Conservation (phyloP, 495 filamentous ascomycete species). For the Cladorrhinum samala region DNA sequence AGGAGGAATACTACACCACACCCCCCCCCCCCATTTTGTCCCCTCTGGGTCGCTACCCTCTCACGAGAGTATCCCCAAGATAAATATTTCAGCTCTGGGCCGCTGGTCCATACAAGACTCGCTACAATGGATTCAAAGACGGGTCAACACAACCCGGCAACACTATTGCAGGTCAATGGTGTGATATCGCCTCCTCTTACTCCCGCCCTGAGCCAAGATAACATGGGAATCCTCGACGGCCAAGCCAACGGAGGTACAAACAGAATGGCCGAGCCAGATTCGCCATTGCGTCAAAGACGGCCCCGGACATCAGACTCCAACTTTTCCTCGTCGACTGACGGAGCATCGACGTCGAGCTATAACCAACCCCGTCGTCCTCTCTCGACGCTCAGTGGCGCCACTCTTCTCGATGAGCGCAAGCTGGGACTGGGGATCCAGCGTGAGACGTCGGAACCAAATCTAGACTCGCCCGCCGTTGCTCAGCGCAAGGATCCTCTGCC, state of each 20-base stretch:
- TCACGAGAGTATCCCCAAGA: conserved; percentile 6
- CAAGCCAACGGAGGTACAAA: background rate
- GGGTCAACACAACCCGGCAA: background rate
- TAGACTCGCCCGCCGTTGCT: background rate
- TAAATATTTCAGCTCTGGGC: background rate
- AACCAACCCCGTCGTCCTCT: background rate
- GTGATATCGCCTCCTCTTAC: conserved; percentile 24
- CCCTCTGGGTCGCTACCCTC: background rate
- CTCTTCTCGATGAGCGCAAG: conserved; percentile 6
- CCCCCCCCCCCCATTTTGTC: background rate
- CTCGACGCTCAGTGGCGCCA: conserved; percentile 6
- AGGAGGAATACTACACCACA: too few relatives aligned
- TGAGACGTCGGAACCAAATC: background rate
- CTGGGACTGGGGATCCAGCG: background rate
- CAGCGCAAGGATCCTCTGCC: background rate
- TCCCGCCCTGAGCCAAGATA: conserved; percentile 13
- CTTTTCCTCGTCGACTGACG: background rate
- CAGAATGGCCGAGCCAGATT: background rate
- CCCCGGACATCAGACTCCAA: conserved; percentile 10
- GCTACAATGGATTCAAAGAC: background rate
- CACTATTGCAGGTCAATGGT: conserved; percentile 16
- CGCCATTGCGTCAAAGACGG: conserved; percentile 1
- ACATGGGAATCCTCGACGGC: conserved; percentile 6
- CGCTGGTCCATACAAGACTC: background rate
- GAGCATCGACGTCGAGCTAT: background rate